Evolutionary conservation across 192 early-diverging fungal species (phyloP), one percentile per base, ranked within the genome.

Genomic region (Fimicolochytrium jonesii): DNA sequence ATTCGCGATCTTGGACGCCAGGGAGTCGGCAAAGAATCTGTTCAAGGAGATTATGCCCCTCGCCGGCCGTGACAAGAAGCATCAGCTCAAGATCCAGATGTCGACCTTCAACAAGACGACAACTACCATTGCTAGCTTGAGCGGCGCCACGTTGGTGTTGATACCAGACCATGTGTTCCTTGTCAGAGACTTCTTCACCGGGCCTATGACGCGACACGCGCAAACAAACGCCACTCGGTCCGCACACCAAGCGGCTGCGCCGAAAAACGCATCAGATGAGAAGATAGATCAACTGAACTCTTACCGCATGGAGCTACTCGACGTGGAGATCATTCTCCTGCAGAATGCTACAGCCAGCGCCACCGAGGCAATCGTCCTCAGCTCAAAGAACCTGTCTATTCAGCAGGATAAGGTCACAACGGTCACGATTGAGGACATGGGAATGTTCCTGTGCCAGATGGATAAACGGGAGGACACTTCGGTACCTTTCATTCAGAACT

Each of bases 401-500:
- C 80, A 86, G 5, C 89, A 92, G 54, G 88, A 94, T 63, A 77
- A 85, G 13, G 77, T 90, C 30, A 85, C 86, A 56, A 87, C 84
- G 2, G 47, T 92, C 6, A 88, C 80, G 20, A 75, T 92, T 44
- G 79, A 93, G 34, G 87, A 91, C 57, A 79, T 93, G 37, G 90
- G 92, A 36, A 91, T 97, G 81, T 89, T 88, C 33, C 77, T 99
- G 13, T 98, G 94, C 79, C 81, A 81, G 9, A 91, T 97, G 84
- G 88, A 92, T 63, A 86, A 82, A 47, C 77, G 90, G 10, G 77
- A 86, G 6, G 87, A 90, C 34, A 91, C 94, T 0, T 77, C 77
- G 4, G 66, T 96, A 20, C 83, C 87, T 6, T 90, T 97, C 42
- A 90, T 99, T 65, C 89, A 97, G 59, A 90, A 90, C 41, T 95